Conservation (phyloP, 192 early-diverging fungal species). For the Gorgonomyces haynaldii region DNA sequence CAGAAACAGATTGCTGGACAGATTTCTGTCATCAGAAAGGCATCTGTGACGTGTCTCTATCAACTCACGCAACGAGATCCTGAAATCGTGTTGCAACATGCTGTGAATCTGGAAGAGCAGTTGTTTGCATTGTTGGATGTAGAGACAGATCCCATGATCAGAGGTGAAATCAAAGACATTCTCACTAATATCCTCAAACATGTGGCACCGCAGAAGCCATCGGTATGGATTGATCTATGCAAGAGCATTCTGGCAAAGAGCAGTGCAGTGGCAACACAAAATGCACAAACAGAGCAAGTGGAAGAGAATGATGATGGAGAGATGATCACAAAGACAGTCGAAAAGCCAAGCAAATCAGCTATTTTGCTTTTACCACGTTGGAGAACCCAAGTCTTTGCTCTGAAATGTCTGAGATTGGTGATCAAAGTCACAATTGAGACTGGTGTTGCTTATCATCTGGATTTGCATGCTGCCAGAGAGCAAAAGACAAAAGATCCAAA, state of each 20-base stretch:
- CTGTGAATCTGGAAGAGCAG: slow-evolving; percentile 60
- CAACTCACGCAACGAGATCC: slow-evolving; percentile 72
- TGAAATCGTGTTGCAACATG: slow-evolving; percentile 51
- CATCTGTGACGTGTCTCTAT: slow-evolving; percentile 73
- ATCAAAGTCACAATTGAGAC: slow-evolving; percentile 47
- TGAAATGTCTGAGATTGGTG: slow-evolving; percentile 58
- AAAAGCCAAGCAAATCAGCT: background rate
- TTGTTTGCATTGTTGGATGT: slow-evolving; percentile 70
- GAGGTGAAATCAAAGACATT: slow-evolving; percentile 44
- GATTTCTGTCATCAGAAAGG: slow-evolving; percentile 55
- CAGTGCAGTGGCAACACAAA: slow-evolving; percentile 11
- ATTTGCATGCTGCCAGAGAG: slow-evolving; percentile 49
- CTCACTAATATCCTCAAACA: slow-evolving; percentile 21
- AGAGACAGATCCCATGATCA: slow-evolving; percentile 52
- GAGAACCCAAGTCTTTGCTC: slow-evolving; percentile 71
- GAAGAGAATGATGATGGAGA: slow-evolving; percentile 31
- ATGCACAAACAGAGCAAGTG: slow-evolving; percentile 10
- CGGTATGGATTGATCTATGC: slow-evolving; percentile 72
- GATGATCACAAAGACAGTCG: slow-evolving; percentile 1
- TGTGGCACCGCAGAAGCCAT: slow-evolving; percentile 49
- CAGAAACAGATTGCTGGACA: slow-evolving; percentile 53
- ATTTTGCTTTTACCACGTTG: slow-evolving; percentile 46
- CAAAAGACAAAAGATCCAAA: slow-evolving; percentile 18
- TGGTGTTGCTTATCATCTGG: slow-evolving; percentile 53
- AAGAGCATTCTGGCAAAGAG: slow-evolving; percentile 64